Base-by-base conservation (phyloP, 306 rosid genomes). In the Coriaria nepalensis region DNA sequence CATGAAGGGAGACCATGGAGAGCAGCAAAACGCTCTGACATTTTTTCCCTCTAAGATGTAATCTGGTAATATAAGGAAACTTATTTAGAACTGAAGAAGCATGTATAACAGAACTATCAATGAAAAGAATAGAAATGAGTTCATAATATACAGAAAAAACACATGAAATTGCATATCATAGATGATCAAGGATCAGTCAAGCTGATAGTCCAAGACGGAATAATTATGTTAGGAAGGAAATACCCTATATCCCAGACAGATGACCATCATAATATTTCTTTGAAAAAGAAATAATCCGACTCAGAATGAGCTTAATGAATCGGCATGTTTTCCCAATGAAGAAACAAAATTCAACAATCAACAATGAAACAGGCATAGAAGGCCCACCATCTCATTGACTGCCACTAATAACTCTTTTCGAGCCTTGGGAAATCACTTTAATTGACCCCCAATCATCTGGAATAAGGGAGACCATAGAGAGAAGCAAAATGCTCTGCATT, bases 401-500 rank as follows among this genome's bases (percentile, higher is more conserved):
- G 98, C 92, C 8, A 90, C 94, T 50, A 85, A 68, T 58, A 90
- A 83, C 69, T 90, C 98, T 71, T 78, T 85, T 37, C 85, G 87
- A 49, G 98, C 98, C 64, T 75, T 77, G 37, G 98, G 74, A 73
- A 90, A 90, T 49, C 92, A 73, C 74, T 90, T 90, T 45, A 81
- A 47, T 56, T 90, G 95, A 35, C 84, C 98, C 51, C 95, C 98
- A 39, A 90, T 85, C 95, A 85, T 81, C 63, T 75, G 80, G 81
- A 90, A 90, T 61, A 90, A 63, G n/a, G n/a, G n/a, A n/a, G 53
- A 73, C 83, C 64, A 61, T 81, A 90, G 37, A 90, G 86, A 62
- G 85, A 68, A 55, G 82, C 79, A 65, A 85, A 90, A 48, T 85
- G 98, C 59, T 85, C 94, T 15, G 98, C 95, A 79, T 82, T 90